A percentile compares a stretch with the other conserved stretches of the same genome.
phyloP scores from a whole-genome alignment of 202 grass and related monocot species.

The Zoysia matrella region DNA sequence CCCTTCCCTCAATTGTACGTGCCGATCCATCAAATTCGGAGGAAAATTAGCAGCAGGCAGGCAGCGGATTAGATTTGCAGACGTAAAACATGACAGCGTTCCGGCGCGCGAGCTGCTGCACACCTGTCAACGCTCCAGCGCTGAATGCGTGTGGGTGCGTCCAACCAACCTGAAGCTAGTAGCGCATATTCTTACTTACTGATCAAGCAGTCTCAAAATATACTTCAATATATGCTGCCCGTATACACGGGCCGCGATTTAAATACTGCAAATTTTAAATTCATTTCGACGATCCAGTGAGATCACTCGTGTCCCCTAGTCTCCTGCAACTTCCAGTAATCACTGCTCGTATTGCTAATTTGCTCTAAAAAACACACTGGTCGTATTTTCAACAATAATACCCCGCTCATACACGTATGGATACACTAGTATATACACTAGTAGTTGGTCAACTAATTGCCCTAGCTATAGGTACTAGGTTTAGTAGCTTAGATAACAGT shows the following conservation, averaged over 20 bases:
- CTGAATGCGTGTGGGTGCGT: conserved; percentile 29
- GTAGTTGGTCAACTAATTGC: neutral
- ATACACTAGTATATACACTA: neutral
- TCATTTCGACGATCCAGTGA: conserved; percentile 14
- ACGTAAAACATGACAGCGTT: conserved; percentile 15
- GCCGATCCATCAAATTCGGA: conserved; percentile 12
- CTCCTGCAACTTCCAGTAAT: conserved; percentile 1
- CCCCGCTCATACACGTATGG: neutral
- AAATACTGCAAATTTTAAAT: no score
- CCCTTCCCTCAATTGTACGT: conserved; percentile 25
- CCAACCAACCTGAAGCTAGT: no score
- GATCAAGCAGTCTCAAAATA: no score
- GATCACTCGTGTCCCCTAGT: neutral
- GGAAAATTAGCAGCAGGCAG: neutral
- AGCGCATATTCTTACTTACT: no score
- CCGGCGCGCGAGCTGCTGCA: neutral
- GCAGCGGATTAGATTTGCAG: conserved; percentile 14
- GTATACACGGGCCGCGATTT: no score
- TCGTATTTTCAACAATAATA: neutral
- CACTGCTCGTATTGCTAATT: neutral
- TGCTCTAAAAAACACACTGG: neutral
- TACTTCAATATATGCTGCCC: no score
- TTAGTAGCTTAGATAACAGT: neutral
- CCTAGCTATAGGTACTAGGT: conserved; percentile 26
- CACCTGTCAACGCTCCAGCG: conserved; percentile 5